Conservation (phyloP, 2,329 filamentous ascomycete species). For the Microsporum audouinii region DNA sequence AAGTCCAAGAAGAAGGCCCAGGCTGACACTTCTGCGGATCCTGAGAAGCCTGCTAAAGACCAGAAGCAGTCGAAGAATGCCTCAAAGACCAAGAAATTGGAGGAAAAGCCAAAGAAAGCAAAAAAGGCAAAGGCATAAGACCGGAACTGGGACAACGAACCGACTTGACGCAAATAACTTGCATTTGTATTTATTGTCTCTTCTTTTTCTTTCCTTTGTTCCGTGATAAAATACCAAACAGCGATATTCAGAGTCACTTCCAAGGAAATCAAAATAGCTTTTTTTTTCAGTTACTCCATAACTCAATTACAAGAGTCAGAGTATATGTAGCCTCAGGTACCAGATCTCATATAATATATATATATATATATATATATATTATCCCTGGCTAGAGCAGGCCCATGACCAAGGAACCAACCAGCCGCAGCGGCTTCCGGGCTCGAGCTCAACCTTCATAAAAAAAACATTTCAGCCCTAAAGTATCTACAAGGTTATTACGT, state of each 20-base stretch:
- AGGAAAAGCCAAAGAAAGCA: background rate
- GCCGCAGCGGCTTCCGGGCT: background rate
- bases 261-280: background rate
- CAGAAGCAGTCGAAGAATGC: background rate
- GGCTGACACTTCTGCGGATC: background rate
- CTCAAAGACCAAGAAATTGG: conserved; percentile 7
- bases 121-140: conserved; percentile 1
- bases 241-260: background rate
- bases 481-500: background rate
- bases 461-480: background rate
- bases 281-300: background rate
- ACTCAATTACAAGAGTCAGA: background rate
- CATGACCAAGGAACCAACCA: background rate
- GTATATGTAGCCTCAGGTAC: background rate
- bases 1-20: conserved; percentile 13
- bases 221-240: background rate
- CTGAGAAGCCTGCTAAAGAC: background rate
- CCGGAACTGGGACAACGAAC: background rate
- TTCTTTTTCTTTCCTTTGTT: background rate
- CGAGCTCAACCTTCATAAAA: background rate
- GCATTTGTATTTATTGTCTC: background rate
- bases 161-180: background rate
- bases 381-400: background rate
- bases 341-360: background rate
- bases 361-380: background rate